Evolutionary conservation across 306 rosid genomes (phyloP), one percentile per base, ranked within the genome.

Genomic region (Canavalia ensiformis): DNA sequence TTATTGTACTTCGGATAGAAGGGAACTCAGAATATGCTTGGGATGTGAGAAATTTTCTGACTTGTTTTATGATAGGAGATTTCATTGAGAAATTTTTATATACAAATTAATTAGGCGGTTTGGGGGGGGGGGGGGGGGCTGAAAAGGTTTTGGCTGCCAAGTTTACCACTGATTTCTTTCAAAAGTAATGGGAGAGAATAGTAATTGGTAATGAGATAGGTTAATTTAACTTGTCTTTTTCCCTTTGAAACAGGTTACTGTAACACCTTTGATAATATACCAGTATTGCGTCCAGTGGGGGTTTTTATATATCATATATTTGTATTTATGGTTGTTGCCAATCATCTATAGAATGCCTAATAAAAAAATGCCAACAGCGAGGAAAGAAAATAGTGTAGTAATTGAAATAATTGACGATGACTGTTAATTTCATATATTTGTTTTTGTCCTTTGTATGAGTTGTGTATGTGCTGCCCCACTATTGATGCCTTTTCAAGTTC

Each of bases 91-190:
- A 68, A 0, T 12, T 65, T 60, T 68, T 4, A 47, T 34, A 25
- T 46, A 35, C 13, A 45, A 67, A 25, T 35, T 68, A 18, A 47
- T 25, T n/a, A 62, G 72, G 28, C 8, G 72, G 47, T 18, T 10
- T 62, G 46, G 67, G 66, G 58, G 25, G 25, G 41, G 39, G 72
- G 67, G 8, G 25, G 41, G 39, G 72, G 67, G 8, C 33, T 74
- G 49, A 39, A 46, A 68, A 67, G 31, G 25, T 33, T 54, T 66
- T 7, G n/a, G 34, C 70, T 35, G 59, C 46, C 37, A 72, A 28
- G 68, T 72, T 63, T 72, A 42, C 56, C 56, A 18, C 50, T 29
- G 28, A 50, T 76, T 44, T 31, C 50, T 18, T 50, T 68, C 42
- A 10, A 30, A 67, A 37, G 3, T 58, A 42, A 54, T 4, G 29